Evolutionary conservation across 345 rosid species (phyloP), one percentile per base, ranked within the genome.

Genomic region (Xanthoceras sorbifolium): DNA sequence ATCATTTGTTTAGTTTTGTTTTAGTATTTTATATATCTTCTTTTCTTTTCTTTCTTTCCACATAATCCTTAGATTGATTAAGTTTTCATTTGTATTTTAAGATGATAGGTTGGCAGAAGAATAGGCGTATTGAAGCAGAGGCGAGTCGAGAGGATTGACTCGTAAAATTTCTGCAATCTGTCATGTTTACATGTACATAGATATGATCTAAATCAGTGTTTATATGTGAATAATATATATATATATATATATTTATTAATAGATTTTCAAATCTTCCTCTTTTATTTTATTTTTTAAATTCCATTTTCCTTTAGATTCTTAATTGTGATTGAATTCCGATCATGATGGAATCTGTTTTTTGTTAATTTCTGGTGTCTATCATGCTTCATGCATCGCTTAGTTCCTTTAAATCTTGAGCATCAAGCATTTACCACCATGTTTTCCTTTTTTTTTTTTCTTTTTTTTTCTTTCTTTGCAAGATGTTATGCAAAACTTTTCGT

Each of bases 101-200:
- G 42, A 64, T 48, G 23, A 34, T 44, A 66, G 73, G 77, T 64
- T 60, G 9, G 23, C 42, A 7, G 77, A 32, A 46, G 61, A 63
- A 40, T n/a, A 6, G 60, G 20, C 42, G 36, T 23, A 26, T 60
- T 31, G 22, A 54, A 69, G 44, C 55, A 34, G 2, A 32, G 25
- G 68, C 55, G 23, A 17, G 52, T 6, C 8, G 20, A 40, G 54
- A 15, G 59, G 60, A 55, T 42, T 20, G 50, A 52, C 69, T 14
- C n/a, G 20, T 31, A 71, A 64, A 60, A 70, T 23, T 29, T 22
- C 48, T 4, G 44, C 15, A 57, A 32, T 4, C 9, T 23, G 29
- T 52, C 15, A 57, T 36, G 34, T 36, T 18, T 20, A 20, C 10
- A 26, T 26, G 76, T 40, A 18, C 29, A 61, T 61, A 61, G 20